These are phyloP conservation scores for Wickerhamiella infanticola DNA, from an alignment of 1,139 yeast genomes.

Conservation along the genomic window DNA sequence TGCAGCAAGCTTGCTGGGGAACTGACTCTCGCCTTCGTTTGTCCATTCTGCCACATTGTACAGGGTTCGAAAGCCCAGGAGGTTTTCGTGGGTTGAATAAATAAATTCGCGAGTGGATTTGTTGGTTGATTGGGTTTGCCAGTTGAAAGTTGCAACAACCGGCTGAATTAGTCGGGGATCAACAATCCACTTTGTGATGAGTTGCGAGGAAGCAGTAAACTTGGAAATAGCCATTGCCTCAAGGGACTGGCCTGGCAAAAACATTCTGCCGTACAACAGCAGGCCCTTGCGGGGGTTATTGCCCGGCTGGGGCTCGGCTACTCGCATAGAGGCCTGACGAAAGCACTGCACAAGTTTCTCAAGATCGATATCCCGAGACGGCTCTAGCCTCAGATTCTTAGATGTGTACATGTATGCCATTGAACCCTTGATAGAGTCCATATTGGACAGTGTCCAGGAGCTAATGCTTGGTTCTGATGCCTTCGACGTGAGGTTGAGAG, in stretches of 20 bases:
- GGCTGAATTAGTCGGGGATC: slow-evolving; percentile 45
- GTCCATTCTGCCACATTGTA: slow-evolving; percentile 42
- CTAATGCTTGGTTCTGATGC: slow-evolving; percentile 61
- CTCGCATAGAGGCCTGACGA: slow-evolving; percentile 27
- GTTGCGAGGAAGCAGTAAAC: slow-evolving; percentile 42
- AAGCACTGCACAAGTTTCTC: slow-evolving; percentile 75
- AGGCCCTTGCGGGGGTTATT: slow-evolving; percentile 17
- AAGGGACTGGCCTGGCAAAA: slow-evolving; percentile 71
- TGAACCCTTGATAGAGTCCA: slow-evolving; percentile 63
- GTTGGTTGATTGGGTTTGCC: slow-evolving; percentile 45
- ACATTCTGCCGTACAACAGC: slow-evolving; percentile 67
- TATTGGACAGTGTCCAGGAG: slow-evolving; percentile 55
- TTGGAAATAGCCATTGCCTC: slow-evolving; percentile 80
- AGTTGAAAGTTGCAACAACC: slow-evolving; percentile 49
- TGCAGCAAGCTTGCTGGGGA: slow-evolving; percentile 39
- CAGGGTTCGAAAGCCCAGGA: slow-evolving; percentile 69
- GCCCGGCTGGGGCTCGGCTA: neutral
- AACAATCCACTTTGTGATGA: slow-evolving; percentile 60
- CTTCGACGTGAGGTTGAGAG: slow-evolving; percentile 54
- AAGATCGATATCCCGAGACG: slow-evolving; percentile 41
- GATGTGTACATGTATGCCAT: slow-evolving; percentile 69
- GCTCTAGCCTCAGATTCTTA: slow-evolving; percentile 35
- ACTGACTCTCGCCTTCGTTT: slow-evolving; percentile 13
- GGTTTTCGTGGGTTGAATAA: slow-evolving; percentile 76
- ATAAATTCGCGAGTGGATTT: slow-evolving; percentile 60